Conservation (phyloP, 2,329 filamentous ascomycete species). For the Apiospora malaysiana region DNA sequence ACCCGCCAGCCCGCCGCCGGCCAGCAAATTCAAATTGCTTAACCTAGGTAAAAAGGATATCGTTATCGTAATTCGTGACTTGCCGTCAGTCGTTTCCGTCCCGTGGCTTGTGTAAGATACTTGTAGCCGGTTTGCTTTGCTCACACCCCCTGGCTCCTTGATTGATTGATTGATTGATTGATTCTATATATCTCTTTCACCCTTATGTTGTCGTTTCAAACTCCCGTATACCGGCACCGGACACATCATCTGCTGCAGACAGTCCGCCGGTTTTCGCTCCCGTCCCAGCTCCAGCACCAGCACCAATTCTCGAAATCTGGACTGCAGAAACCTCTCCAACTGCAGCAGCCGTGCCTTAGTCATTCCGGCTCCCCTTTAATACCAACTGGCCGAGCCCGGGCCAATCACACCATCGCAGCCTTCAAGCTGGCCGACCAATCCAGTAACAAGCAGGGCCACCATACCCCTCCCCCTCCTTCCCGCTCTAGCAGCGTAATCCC, state of each 20-base stretch:
- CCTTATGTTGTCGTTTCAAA: conserved; percentile 1
- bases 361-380: conserved; percentile 5
- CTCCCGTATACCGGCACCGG: neutral
- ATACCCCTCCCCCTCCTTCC: conserved; percentile 31
- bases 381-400: neutral
- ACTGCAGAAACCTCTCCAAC: neutral
- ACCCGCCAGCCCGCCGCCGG: no score
- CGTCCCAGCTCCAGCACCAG: neutral
- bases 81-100: conserved; percentile 2
- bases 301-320: neutral
- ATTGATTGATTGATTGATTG: neutral
- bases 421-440: conserved; percentile 9
- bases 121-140: neutral
- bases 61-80: neutral
- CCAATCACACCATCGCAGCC: conserved; percentile 25
- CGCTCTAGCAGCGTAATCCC: conserved; percentile 28
- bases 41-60: neutral
- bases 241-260: neutral
- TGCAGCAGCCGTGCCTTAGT: neutral
- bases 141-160: neutral
- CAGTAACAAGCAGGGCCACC: conserved; percentile 13
- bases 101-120: conserved; percentile 13
- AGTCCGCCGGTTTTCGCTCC: conserved; percentile 2
- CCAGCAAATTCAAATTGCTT: no score
- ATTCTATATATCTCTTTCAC: neutral